Percentiles rank a stretch among this genome's conserved stretches.
phyloP scores from a whole-genome alignment of 768 basidiomycete species.

The Leccinum pellstonianum region DNA sequence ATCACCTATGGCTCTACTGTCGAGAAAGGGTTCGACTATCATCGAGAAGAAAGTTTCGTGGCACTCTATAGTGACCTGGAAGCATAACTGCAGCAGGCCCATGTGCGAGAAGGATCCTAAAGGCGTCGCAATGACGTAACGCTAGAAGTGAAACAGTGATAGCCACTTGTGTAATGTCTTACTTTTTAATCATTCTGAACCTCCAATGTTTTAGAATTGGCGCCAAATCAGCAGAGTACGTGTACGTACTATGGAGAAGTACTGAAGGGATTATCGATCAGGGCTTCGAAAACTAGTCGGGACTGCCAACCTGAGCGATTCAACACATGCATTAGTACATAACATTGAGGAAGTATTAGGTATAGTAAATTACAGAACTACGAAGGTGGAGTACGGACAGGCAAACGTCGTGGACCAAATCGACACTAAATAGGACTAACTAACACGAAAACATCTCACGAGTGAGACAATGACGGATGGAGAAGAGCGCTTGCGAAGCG shows the following conservation, averaged over 20 bases:
- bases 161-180: slow-evolving; percentile 2
- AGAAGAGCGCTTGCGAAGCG: neutral
- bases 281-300: neutral
- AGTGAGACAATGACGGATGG: neutral
- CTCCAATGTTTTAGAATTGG: slow-evolving; percentile 2
- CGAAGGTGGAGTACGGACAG: slow-evolving; percentile 4
- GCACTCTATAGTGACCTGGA: neutral
- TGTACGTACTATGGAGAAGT: neutral
- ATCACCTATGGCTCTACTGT: neutral
- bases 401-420: slow-evolving; percentile 9
- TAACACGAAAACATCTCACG: neutral
- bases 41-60: neutral
- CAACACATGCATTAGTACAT: neutral
- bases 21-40: neutral
- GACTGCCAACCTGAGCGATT: neutral
- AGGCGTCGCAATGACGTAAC: neutral
- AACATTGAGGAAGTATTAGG: slow-evolving; percentile 1
- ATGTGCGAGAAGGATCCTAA: neutral
- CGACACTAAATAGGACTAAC: slow-evolving; percentile 3
- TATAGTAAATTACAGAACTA: neutral
- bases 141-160: neutral
- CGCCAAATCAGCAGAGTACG: neutral
- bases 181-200: neutral
- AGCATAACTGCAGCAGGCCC: neutral
- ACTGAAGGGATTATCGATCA: neutral